phyloP scores from a whole-genome alignment of 2,329 filamentous ascomycete genomes.

The Paecilomyces fulvus region DNA sequence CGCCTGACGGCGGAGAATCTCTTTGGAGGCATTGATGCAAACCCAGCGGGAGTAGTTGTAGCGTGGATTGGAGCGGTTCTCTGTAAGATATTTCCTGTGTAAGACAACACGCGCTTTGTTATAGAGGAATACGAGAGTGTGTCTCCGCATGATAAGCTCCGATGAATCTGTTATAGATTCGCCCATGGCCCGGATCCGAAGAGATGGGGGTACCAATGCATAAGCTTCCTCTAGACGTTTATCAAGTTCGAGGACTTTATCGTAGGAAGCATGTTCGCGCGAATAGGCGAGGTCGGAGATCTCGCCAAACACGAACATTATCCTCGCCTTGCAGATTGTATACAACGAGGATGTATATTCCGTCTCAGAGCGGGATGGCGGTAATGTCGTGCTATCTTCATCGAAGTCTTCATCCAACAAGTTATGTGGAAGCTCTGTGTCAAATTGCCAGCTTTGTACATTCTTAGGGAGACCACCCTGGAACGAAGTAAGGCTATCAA shows the following conservation, averaged over 20 bases:
- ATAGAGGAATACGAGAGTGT: slow-evolving; percentile 42
- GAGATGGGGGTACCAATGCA: slow-evolving; percentile 3
- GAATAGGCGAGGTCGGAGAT: slow-evolving; percentile 24
- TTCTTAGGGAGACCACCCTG: slow-evolving; percentile 55
- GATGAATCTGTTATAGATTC: slow-evolving; percentile 38
- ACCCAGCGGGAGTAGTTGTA: slow-evolving; percentile 34
- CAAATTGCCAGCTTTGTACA: slow-evolving; percentile 50
- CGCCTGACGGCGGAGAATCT: slow-evolving; percentile 40
- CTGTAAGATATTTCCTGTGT: slow-evolving; percentile 42
- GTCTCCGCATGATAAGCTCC: slow-evolving; percentile 42
- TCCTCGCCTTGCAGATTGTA: slow-evolving; percentile 24
- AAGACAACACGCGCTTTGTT: slow-evolving; percentile 43
- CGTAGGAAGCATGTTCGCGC: slow-evolving; percentile 20
- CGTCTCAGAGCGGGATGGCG: slow-evolving; percentile 41
- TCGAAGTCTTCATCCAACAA: slow-evolving; percentile 52
- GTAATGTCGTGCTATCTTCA: slow-evolving; percentile 41
- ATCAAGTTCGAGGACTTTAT: slow-evolving; percentile 23
- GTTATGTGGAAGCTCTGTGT: slow-evolving; percentile 49
- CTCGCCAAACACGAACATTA: slow-evolving; percentile 22
- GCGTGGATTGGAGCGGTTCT: slow-evolving; percentile 20
- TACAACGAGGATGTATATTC: slow-evolving; percentile 42
- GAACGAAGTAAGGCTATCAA: slow-evolving; percentile 53
- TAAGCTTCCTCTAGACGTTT: slow-evolving; percentile 18
- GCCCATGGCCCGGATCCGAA: slow-evolving; percentile 10
- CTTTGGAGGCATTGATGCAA: slow-evolving; percentile 39